These are phyloP conservation scores for Lipomyces chichibuensis DNA, from an alignment of 805 yeast species.

Conservation along the genomic window DNA sequence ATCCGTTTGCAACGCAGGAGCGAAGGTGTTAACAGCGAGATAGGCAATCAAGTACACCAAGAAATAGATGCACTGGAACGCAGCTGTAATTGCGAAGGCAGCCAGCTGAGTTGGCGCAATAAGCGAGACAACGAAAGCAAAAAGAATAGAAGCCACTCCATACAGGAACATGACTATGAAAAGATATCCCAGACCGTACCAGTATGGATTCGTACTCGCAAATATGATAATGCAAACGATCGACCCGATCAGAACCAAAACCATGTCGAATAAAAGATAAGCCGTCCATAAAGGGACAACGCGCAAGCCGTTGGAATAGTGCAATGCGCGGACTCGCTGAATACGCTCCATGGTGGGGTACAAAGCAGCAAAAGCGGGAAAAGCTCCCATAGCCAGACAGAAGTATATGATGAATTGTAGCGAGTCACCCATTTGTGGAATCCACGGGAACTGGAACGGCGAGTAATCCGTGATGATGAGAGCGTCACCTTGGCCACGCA, in stretches of 20 bases:
- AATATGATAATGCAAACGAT: constrained; percentile 41
- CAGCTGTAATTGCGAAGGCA: constrained; percentile 46
- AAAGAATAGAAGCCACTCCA: constrained; percentile 41
- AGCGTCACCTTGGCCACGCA: constrained; percentile 40
- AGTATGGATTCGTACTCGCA: constrained; percentile 36
- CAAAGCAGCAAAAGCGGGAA: constrained; percentile 44
- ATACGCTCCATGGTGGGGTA: constrained; percentile 46
- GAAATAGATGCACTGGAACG: constrained; percentile 43
- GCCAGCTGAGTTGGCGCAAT: constrained; percentile 46
- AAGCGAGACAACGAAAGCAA: constrained; percentile 43
- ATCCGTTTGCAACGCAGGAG: constrained; percentile 39
- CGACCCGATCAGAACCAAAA: constrained; percentile 37
- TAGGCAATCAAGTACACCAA: constrained; percentile 43
- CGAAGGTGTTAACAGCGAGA: constrained; percentile 42
- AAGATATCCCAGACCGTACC: constrained; percentile 43
- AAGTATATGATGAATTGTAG: constrained; percentile 45
- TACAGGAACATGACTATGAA: constrained; percentile 43
- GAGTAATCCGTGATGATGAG: constrained; percentile 41
- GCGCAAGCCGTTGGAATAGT: constrained; percentile 46
- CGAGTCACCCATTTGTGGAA: constrained; percentile 42
- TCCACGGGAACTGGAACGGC: constrained; percentile 44
- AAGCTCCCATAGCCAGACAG: constrained; percentile 45
- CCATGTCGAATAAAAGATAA: constrained; percentile 40
- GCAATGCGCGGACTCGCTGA: constrained; percentile 44
- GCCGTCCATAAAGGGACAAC: constrained; percentile 45